A percentile compares a stretch with the other conserved stretches of the same genome.
Conservation (phyloP, 1,139 yeast genomes). For the Keqinozyma sinolaborantium region DNA sequence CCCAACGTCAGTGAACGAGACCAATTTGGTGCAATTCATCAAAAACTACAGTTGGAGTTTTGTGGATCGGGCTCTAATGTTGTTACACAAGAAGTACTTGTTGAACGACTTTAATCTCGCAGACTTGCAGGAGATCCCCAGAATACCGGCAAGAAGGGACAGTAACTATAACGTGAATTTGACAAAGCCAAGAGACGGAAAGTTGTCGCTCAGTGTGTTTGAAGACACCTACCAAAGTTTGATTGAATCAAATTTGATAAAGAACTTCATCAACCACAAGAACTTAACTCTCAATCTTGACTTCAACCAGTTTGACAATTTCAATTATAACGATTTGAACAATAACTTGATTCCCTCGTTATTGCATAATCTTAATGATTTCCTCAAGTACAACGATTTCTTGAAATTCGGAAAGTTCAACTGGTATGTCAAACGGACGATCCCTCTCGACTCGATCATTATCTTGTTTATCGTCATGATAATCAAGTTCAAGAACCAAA, state of each 20-base stretch:
- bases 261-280: constrained; percentile 23
- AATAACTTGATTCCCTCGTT: constrained; percentile 55
- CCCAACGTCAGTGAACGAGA: constrained; percentile 35
- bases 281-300: constrained; percentile 33
- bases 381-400: constrained; percentile 45
- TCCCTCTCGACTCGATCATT: constrained; percentile 59
- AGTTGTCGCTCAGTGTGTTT: constrained; percentile 31
- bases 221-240: constrained; percentile 42
- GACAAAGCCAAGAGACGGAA: constrained; percentile 20
- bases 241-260: constrained; percentile 37
- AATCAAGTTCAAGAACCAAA: constrained; percentile 48
- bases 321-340: constrained; percentile 48
- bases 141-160: not conserved
- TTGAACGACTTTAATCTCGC: constrained; percentile 19
- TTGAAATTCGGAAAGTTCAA: constrained; percentile 50
- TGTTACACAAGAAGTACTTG: constrained; percentile 52
- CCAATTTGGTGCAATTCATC: constrained; percentile 46
- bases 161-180: constrained; percentile 12
- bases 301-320: constrained; percentile 29
- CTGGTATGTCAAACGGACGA: constrained; percentile 58
- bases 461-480: constrained; percentile 49
- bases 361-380: constrained; percentile 55
- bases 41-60: constrained; percentile 49
- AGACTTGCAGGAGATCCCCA: not conserved
- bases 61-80: constrained; percentile 54